Base-by-base conservation (phyloP, 179 eudicot genomes). In the Silene coronaria region DNA sequence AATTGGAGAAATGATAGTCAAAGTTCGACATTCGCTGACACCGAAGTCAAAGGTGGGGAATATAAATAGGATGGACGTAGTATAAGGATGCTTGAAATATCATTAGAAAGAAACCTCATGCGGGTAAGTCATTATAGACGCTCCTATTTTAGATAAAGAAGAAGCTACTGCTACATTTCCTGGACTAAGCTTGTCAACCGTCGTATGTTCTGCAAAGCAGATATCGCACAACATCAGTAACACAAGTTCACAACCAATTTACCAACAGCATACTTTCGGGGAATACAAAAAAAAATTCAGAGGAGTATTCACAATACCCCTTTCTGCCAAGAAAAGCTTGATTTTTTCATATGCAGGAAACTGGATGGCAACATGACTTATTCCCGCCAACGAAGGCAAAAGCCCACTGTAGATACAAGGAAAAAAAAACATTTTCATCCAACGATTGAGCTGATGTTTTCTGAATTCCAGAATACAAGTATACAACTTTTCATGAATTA, bases 301-400 rank as follows among this genome's bases (percentile, higher is more conserved):
- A 55, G 79, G 42, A 75, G 71, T 28, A 30, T 64, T 64, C 30
- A 62, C 22, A 51, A 58, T 82, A 93, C 98, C 92, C 59, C 82
- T 86, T 80, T 70, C 79, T 4, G 98, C 97, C 63, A 91, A 85
- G 82, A 86, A 91, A 55, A 75, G 76, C 82, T 93, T 93, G 75
- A 89, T 83, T 80, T 83, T 87, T 82, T 94, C 98, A 79, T 94
- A 91, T n/a, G 90, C 84, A 3, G 97, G 98, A 82, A 91, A 94
- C 75, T 94, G 98, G 82, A 94, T 92, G 51, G 97, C 92, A 24
- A 92, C 98, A 63, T 94, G 98, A 79, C 88, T 92, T 53, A 94
- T 79, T 73, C 97, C 98, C 30, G 87, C 98, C 80, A 94, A 80
- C 13, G 98, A 90, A 76, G 98, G 98, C 84, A 94, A 81, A 80